Conservation (phyloP, 192 early-diverging fungal species). For the Podila minutissima region DNA sequence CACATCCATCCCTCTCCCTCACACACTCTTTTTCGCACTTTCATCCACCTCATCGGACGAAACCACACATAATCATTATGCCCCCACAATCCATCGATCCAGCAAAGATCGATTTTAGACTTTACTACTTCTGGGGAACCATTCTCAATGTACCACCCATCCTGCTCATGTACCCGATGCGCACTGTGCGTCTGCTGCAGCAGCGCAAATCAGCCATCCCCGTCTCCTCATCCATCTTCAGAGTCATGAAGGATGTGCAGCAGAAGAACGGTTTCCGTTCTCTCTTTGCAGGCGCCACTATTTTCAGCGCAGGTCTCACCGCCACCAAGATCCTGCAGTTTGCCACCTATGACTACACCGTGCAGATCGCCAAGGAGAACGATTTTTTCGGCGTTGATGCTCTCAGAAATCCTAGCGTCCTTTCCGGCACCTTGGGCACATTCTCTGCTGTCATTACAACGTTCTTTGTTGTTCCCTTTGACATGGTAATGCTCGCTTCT, state of each 20-base stretch:
- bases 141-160: conserved; percentile 54
- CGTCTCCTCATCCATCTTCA: conserved; percentile 51
- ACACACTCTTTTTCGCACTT: not conserved
- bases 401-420: conserved; percentile 20
- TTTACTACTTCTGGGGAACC: conserved; percentile 50
- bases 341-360: conserved; percentile 46
- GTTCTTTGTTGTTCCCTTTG: conserved; percentile 51
- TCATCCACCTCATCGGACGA: not conserved
- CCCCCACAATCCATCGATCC: conserved; percentile 34
- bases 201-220: conserved; percentile 40
- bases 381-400: conserved; percentile 20
- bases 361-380: conserved; percentile 31
- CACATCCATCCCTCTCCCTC: not conserved
- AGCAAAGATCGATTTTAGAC: conserved; percentile 44
- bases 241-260: conserved; percentile 42
- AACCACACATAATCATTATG: conserved; percentile 13
- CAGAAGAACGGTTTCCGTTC: conserved; percentile 48
- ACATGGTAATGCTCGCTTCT: conserved; percentile 27
- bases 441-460: conserved; percentile 48
- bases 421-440: conserved; percentile 36
- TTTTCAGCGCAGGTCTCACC: conserved; percentile 43
- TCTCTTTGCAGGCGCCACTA: conserved; percentile 42
- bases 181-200: conserved; percentile 51
- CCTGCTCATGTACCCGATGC: conserved; percentile 49
- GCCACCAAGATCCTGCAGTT: conserved; percentile 51